Evolutionary conservation across 225 moss, liverwort and hornwort genomes (phyloP), one percentile per base, ranked within the genome.

Genomic region (Physcomitrellopsis africana): DNA sequence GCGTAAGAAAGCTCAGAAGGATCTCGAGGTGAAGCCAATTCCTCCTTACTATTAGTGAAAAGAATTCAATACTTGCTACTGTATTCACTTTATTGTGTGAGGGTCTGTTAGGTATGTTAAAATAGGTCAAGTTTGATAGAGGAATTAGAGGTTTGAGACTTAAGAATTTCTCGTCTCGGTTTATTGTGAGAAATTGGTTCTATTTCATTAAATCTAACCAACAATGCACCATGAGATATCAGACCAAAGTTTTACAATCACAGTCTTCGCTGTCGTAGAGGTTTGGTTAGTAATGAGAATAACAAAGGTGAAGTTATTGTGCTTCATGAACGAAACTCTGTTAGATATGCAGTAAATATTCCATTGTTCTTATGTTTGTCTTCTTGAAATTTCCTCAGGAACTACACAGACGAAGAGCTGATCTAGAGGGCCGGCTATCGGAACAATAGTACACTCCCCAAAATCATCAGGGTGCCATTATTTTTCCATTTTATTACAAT

Each of bases 1-100:
- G 84, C 86, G 84, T 59, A 49, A 55, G 3, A 81, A 60, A 80
- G 82, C 89, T 52, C 77, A 77, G 74, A 86, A 75, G 66, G 89
- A 89, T 46, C 82, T 86, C 9, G 89, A 89, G 82, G 89, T 89
- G 70, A 54, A 19, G 32, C 60, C 37, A 29, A 12, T 29, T 0
- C 62, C 59, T 72, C 27, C 56, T n/a, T 23, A 14, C 10, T 65
- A 49, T 51, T 29, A 8, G 13, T 57, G 22, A 57, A 14, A 62
- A 18, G 5, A 3, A 1, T 14, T 18, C 60, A 60, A n/a, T 52
- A 19, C 59, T 49, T 60, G 27, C 14, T 65, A 52, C 23, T 73
- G 63, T 23, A 29, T 29, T 8, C 65, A 46, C 26, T 56, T 56
- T 26, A 2, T 3, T 64, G 42, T 64, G 43, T 52, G 22, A 63